Evolutionary conservation across 345 rosid genomes (phyloP).

Genomic region (Camelina sativa): DNA sequence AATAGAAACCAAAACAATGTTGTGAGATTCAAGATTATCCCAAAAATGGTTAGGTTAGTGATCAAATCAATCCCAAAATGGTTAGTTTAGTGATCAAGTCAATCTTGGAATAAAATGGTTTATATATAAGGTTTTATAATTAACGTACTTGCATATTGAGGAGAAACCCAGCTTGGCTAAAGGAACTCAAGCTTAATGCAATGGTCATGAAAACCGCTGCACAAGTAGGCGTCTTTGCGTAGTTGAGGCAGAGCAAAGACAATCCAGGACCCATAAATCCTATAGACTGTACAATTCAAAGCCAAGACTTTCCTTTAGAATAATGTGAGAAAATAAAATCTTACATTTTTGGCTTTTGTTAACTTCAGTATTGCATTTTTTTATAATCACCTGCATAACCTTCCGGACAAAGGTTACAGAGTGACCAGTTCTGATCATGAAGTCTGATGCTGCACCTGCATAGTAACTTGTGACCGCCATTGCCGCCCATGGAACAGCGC

Average conservation of each 20-base stretch:
- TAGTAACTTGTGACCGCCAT: constrained; percentile 87
- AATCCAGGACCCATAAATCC: constrained; percentile 92
- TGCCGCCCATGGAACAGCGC: constrained; percentile 96
- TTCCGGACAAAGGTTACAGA: constrained; percentile 79
- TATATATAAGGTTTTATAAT: too few relatives aligned
- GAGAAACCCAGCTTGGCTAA: constrained; percentile 98
- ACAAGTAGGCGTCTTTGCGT: constrained; percentile 64
- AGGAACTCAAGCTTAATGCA: constrained; percentile 89
- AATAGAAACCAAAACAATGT: constrained; percentile 19
- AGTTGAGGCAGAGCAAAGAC: constrained; percentile 78
- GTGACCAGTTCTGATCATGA: constrained; percentile 70
- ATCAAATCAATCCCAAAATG: constrained; percentile 17
- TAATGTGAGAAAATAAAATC: not conserved
- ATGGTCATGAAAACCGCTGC: constrained; percentile 70
- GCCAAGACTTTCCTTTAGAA: not conserved
- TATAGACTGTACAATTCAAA: constrained; percentile 57
- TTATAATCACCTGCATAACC: constrained; percentile 80
- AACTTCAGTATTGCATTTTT: not conserved
- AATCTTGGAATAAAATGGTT: constrained; percentile 4
- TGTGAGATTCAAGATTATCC: constrained; percentile 24
- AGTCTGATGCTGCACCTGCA: constrained; percentile 80
- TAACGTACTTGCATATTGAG: constrained; percentile 89
- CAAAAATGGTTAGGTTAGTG: not conserved
- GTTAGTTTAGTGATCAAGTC: constrained; percentile 8
- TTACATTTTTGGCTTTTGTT: not conserved